Percentiles rank a stretch among this genome's conserved stretches.
phyloP scores from a whole-genome alignment of 441 rosid species.

The Populus hybrid region DNA sequence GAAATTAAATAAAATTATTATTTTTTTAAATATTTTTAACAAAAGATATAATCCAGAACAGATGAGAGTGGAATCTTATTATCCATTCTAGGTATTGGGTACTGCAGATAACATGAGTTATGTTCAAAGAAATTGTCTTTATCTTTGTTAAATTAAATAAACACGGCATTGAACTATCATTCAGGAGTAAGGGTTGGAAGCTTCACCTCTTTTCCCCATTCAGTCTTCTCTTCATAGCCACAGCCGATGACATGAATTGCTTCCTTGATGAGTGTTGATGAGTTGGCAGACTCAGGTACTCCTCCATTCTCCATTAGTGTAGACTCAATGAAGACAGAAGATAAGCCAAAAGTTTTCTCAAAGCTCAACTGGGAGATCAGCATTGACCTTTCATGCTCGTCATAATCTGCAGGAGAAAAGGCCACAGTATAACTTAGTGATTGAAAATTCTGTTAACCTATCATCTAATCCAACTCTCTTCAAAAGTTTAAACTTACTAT shows the following conservation, averaged over 20 bases:
- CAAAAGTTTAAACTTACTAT: conserved; percentile 44
- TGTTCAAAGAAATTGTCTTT: not conserved
- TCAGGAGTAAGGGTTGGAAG: not conserved
- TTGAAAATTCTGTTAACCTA: conserved; percentile 4
- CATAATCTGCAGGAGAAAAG: conserved; percentile 52
- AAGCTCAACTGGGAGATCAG: conserved; percentile 84
- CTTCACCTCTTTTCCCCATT: conserved; percentile 97
- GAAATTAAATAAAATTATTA: no score
- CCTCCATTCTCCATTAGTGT: conserved; percentile 92
- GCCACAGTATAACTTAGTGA: conserved; percentile 1
- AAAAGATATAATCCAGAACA: not conserved
- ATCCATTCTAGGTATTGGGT: not conserved
- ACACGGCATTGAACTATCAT: not conserved
- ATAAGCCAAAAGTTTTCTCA: conserved; percentile 91
- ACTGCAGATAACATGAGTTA: not conserved
- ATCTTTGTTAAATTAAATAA: not conserved
- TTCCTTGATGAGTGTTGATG: conserved; percentile 82
- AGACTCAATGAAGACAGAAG: conserved; percentile 89
- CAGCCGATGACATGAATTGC: conserved; percentile 97
- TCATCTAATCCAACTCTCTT: conserved; percentile 7
- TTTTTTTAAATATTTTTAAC: not conserved
- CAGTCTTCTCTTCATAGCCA: conserved; percentile 94
- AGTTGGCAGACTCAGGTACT: conserved; percentile 74
- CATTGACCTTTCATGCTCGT: conserved; percentile 90
- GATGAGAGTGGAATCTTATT: not conserved